Percentiles rank a stretch among this genome's conserved stretches.
Conservation (phyloP, 2,329 filamentous ascomycete genomes). For the Claviceps sp. region DNA sequence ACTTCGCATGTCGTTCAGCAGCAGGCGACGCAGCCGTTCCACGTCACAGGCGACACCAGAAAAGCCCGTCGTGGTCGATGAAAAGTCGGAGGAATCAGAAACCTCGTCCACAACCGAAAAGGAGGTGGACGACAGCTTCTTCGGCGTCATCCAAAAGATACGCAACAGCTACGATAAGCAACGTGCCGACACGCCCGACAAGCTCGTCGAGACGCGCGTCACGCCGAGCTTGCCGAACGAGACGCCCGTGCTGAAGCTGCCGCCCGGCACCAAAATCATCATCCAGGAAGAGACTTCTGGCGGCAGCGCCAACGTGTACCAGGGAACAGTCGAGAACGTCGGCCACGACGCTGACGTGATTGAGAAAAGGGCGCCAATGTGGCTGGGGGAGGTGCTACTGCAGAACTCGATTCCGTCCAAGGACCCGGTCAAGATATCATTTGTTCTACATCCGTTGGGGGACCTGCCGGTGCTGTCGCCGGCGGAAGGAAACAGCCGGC, state of each 20-base stretch:
- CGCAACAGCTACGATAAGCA: conserved; percentile 60
- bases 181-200: conserved; percentile 39
- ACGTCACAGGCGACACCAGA: conserved; percentile 45
- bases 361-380: conserved; percentile 77
- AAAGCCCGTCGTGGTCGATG: conserved; percentile 61
- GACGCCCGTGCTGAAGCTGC: conserved; percentile 63
- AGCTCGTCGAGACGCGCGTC: conserved; percentile 47
- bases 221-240: conserved; percentile 58
- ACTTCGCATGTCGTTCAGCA: conserved; percentile 70
- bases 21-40: conserved; percentile 70
- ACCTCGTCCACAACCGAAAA: conserved; percentile 54
- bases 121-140: conserved; percentile 62
- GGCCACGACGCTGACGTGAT: conserved; percentile 68
- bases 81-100: conserved; percentile 59
- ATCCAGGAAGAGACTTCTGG: conserved; percentile 56
- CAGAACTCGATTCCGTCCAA: conserved; percentile 72
- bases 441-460: conserved; percentile 72
- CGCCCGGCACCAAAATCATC: conserved; percentile 51
- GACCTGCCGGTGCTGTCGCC: conserved; percentile 60
- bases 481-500: conserved; percentile 69
- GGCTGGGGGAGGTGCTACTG: conserved; percentile 80
- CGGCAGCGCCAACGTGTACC: conserved; percentile 72
- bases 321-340: conserved; percentile 71
- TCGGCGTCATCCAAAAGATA: conserved; percentile 59
- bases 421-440: conserved; percentile 93